Conservation (phyloP, 2,329 filamentous ascomycete species). For the Exophiala oligosperma region DNA sequence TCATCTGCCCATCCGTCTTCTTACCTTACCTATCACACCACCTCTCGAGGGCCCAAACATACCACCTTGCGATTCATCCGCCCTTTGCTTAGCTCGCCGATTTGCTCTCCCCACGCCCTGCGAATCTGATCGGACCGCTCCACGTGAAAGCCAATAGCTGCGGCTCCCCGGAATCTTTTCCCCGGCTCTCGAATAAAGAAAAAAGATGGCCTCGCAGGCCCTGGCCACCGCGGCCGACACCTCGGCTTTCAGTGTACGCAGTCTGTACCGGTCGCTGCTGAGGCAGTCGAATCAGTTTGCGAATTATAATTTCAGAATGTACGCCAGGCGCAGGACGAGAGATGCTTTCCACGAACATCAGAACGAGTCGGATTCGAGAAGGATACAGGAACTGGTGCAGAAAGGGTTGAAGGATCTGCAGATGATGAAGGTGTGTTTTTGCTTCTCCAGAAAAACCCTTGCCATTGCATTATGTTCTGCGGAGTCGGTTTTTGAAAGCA, state of each 20-base stretch:
- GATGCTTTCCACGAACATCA: slow-evolving; percentile 87
- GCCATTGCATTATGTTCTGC: too few relatives aligned
- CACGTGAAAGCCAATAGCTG: neutral
- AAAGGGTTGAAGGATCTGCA: slow-evolving; percentile 84
- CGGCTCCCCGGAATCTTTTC: slow-evolving; percentile 1
- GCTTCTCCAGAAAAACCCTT: neutral
- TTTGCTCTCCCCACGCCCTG: neutral
- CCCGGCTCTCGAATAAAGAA: slow-evolving; percentile 10
- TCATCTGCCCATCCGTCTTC: neutral
- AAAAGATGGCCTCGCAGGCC: slow-evolving; percentile 44
- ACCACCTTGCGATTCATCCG: slow-evolving; percentile 1
- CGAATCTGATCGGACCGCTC: neutral
- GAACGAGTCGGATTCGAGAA: slow-evolving; percentile 68
- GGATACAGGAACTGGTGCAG: slow-evolving; percentile 85
- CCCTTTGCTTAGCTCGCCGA: too few relatives aligned
- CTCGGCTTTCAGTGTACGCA: slow-evolving; percentile 49
- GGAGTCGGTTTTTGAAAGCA: too few relatives aligned
- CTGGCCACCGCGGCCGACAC: slow-evolving; percentile 37
- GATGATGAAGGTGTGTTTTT: slow-evolving; percentile 76
- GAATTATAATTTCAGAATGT: slow-evolving; percentile 97
- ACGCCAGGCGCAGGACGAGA: slow-evolving; percentile 83
- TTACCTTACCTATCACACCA: slow-evolving; percentile 12
- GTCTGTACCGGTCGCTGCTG: slow-evolving; percentile 79
- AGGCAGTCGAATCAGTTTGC: slow-evolving; percentile 85
- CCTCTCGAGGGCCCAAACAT: neutral